Evolutionary conservation across 345 rosid species (phyloP), one percentile per base, ranked within the genome.

Genomic region (Passiflora organensis): DNA sequence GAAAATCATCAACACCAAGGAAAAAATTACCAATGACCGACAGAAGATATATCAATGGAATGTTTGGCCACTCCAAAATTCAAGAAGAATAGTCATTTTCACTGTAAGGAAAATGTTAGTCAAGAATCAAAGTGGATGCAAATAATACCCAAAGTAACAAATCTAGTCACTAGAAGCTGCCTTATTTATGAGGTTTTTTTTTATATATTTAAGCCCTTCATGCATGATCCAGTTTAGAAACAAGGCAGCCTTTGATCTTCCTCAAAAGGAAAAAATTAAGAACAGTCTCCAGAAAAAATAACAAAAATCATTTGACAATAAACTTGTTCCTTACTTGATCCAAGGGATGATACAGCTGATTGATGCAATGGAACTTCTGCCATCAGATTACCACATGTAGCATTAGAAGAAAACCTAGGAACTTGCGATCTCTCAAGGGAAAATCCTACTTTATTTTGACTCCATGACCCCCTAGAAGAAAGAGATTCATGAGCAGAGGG

Each of bases 361-460:
- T 71, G 82, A 63, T 67, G 82, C 68, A 61, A 49, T 1, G 68
- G 51, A 60, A 54, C 58, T 56, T 71, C 82, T 46, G 79, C 25
- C 2, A 53, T 63, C 72, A 60, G 25, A 52, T 56, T 65, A 32
- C 78, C 61, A 52, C 75, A 64, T 63, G 67, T 58, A 28, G 67
- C 50, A 71, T 71, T 76, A 15, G 75, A 50, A 61, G 84, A 53
- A 64, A 81, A 78, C 51, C 80, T 73, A 14, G 79, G 78, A 61
- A 72, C 69, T 55, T 78, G 82, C 42, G 79, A 68, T 70, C 72
- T 72, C 56, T 81, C 86, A 39, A 68, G 69, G 0, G 77, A 65
- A 10, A 71, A 53, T 17, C 80, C 82, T 15, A 59, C 61, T 62
- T 62, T 72, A 60, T 59, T 77, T 54, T 75, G 82, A 66, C 60